Conservation (phyloP, 805 yeast species). For the Kregervanrija pseudodelftensis region DNA sequence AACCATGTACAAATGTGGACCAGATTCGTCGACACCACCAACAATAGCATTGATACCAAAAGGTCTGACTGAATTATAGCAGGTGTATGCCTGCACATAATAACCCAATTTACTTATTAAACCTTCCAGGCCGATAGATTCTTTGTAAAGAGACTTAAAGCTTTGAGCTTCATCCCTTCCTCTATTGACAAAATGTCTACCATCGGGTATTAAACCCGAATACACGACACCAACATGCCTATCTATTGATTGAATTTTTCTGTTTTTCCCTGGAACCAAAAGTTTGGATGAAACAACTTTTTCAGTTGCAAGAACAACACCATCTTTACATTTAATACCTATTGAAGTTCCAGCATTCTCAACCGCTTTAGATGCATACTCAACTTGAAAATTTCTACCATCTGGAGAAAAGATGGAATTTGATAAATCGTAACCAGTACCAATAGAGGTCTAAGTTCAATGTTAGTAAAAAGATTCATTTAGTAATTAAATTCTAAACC, state of each 20-base stretch:
- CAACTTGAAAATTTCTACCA: slow-evolving; percentile 95
- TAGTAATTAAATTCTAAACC: neutral
- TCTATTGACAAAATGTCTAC: slow-evolving; percentile 84
- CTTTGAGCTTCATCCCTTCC: slow-evolving; percentile 87
- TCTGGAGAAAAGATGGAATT: slow-evolving; percentile 93
- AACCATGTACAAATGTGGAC: slow-evolving; percentile 84
- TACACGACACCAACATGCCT: slow-evolving; percentile 91
- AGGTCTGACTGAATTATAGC: slow-evolving; percentile 96
- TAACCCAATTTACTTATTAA: slow-evolving; percentile 83
- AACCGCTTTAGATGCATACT: slow-evolving; percentile 94
- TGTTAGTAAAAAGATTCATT: neutral
- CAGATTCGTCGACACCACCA: slow-evolving; percentile 89
- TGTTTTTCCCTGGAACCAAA: slow-evolving; percentile 82
- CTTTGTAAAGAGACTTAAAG: slow-evolving; percentile 71
- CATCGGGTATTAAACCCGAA: slow-evolving; percentile 95
- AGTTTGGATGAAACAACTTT: slow-evolving; percentile 81
- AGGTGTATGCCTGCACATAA: slow-evolving; percentile 90
- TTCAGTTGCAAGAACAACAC: slow-evolving; percentile 96
- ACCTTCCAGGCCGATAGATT: slow-evolving; percentile 70
- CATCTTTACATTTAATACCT: slow-evolving; percentile 88
- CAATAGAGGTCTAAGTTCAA: slow-evolving; percentile 64
- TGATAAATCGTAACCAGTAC: slow-evolving; percentile 98
- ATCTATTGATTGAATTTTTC: slow-evolving; percentile 87
- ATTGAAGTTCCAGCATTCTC: slow-evolving; percentile 95
- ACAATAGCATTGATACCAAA: slow-evolving; percentile 90